Base-by-base conservation (phyloP, 2,329 filamentous ascomycete genomes). In the Penicillium hordei region DNA sequence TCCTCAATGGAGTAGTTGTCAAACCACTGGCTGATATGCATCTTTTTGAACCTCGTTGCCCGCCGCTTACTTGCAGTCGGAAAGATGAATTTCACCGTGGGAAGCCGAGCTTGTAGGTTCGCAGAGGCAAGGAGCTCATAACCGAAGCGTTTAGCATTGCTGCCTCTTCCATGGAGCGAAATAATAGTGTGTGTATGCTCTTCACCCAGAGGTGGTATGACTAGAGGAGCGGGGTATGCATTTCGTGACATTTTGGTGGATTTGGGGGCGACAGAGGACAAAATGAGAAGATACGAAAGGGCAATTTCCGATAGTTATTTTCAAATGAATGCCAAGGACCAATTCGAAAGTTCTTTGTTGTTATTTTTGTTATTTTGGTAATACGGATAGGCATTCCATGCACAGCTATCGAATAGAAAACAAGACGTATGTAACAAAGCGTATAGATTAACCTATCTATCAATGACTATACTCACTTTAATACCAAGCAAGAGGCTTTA, bases 21-120 rank as follows among this genome's bases (percentile, higher is more conserved):
- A 59, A 82, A 83, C 81, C 82, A 85, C 64, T 82, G 79, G 9
- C 79, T 78, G 38, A 83, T 75, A 12, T 72, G 68, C 0, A 73
- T 69, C 2, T 76, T 74, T 7, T 79, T 75, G 43, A 81, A 78
- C 3, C 74, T 70, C 1, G 68, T 74, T 0, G 81, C 77, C 10
- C 79, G 77, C 0, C 79, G 73, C 13, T 75, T 76, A 7, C 69
- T 73, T 0, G 82, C 76, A 0, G 81, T 83, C 0, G 82, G 82
- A 55, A 84, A 84, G 40, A 84, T 68, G 55, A 82, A 83, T 57
- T 78, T 79, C 1, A 76, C 65, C 1, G 65, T 70, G 21, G 68
- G 66, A 0, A 65, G 61, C 57, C 40, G 49, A 29, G 48, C 43
- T 36, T 55, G 56, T 23, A 67, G 57, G 17, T 55, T 57, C 8